Evolutionary conservation across 1,139 yeast species (phyloP), one percentile per base, ranked within the genome.

Genomic region (Debaryomyces robertsiae): DNA sequence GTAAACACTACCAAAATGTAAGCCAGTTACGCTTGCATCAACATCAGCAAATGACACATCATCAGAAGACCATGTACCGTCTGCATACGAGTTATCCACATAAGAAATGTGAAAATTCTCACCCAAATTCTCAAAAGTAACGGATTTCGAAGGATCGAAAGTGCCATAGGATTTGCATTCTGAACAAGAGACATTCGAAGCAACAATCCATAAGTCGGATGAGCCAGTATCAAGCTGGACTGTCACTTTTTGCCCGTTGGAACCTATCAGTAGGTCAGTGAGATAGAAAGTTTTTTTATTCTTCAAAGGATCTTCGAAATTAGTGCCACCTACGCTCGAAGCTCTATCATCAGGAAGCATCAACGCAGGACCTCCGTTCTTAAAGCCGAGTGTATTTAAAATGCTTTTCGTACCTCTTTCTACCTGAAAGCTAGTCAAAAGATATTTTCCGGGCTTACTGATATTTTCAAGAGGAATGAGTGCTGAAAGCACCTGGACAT

Each of bases 51-150:
- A 30, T 5, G 31, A 13, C 9, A 39, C 61, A 50, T 82, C 88
- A 48, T 86, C 77, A 46, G 67, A 58, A 35, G 80, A 70, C 88
- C 87, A 82, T 41, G 68, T 59, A 41, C 78, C 70, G 59, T 78
- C 74, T 38, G 84, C 62, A 32, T 33, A 34, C 17, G 40, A 17
- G 2, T 46, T 40, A 35, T 38, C 43, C 14, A 30, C 46, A 16
- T 43, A 43, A 6, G 22, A 4, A 14, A 31, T 30, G 3, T 11
- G 3, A 23, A 44, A 43, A n/a, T 29, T 23, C 48, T 55, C 58
- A 61, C 38, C 18, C 36, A 42, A 15, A 42, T 41, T 19, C 31
- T 40, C 32, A 27, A 32, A 42, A 18, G 54, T 34, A 3, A 47
- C 16, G 3, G 57, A 52, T 9, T 46, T 25, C 3, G 47, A 16